Base-by-base conservation (phyloP, 108 stramenopile genomes). In the Nitzschia sp. region DNA sequence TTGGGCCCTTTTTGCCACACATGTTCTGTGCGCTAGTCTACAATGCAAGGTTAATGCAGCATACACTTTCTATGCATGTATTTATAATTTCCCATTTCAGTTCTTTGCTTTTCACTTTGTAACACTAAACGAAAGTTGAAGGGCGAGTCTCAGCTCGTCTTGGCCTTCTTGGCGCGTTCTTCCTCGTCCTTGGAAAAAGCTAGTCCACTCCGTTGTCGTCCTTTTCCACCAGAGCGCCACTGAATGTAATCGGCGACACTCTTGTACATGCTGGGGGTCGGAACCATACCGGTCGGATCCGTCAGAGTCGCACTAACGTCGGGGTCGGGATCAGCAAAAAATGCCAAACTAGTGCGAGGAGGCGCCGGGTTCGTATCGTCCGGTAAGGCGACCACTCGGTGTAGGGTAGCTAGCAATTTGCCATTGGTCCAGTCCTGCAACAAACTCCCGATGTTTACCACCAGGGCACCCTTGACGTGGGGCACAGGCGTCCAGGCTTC, bases 261-360 rank as follows among this genome's bases (percentile, higher is more conserved):
- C 77, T 78, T 78, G 54, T 63, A 61, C 21, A 27, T 47, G 58
- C 19, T 28, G 28, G 60, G 59, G 42, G 25, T 57, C 2, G 32
- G n/a, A 11, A n/a, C 23, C 26, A 9, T 42, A 4, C 32, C 55
- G 11, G 23, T 54, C 9, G 23, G 3, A 26, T 60, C 51, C 8
- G 60, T 18, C 24, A 80, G 25, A 2, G 64, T 57, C 25, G 66
- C 64, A 45, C 71, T 71, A 1, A 85, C 74, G 47, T 82, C 55
- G 0, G 21, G 18, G 46, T 90, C 75, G 24, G 89, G 89, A 76
- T 90, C 89, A 9, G 84, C 82, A 72, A 90, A 90, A 68, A 83
- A 90, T 2, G 89, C 89, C 19, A 90, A 60, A 18, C 84, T 85
- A 31, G 66, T 79, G 31, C 88, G 47, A 23, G 78, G 59, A 27